Evolutionary conservation across 2,329 filamentous ascomycete genomes (phyloP).

Genomic region (Epichloe festucae): DNA sequence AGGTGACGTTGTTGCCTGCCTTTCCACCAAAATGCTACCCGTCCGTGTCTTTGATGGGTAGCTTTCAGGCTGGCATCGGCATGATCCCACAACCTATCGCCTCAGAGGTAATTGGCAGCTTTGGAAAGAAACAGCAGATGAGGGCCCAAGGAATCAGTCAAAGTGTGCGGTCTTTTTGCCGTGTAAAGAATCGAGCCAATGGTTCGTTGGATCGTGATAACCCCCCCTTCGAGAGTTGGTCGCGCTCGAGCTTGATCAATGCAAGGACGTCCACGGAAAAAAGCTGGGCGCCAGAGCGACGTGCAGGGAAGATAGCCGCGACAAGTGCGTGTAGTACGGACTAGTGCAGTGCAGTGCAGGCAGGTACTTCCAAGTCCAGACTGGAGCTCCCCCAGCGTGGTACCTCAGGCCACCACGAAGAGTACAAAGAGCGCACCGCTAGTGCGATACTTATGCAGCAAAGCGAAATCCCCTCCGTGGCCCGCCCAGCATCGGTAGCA

Average conservation of each 20-base stretch:
- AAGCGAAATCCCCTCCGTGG: slow-evolving; percentile 7
- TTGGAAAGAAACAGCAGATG: background rate
- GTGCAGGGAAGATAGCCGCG: background rate
- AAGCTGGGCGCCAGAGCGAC: background rate
- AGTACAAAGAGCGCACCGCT: background rate
- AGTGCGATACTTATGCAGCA: slow-evolving; percentile 14
- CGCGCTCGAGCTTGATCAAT: background rate
- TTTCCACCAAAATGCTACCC: background rate
- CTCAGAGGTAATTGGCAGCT: background rate
- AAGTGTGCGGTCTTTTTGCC: background rate
- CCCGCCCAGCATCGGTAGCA: background rate
- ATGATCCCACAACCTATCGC: background rate
- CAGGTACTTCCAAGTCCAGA: background rate
- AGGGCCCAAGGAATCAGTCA: background rate
- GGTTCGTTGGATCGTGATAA: background rate
- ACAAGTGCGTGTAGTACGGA: background rate
- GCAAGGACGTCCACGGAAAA: background rate
- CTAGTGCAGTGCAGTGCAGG: background rate
- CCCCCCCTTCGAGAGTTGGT: background rate
- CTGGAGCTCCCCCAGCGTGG: background rate
- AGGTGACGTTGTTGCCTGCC: background rate
- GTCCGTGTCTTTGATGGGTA: background rate
- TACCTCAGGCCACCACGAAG: background rate
- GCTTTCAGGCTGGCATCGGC: slow-evolving; percentile 5
- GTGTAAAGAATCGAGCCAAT: background rate